Conservation (phyloP, 2,329 filamentous ascomycete genomes). For the Myriosclerotinia duriaeana region DNA sequence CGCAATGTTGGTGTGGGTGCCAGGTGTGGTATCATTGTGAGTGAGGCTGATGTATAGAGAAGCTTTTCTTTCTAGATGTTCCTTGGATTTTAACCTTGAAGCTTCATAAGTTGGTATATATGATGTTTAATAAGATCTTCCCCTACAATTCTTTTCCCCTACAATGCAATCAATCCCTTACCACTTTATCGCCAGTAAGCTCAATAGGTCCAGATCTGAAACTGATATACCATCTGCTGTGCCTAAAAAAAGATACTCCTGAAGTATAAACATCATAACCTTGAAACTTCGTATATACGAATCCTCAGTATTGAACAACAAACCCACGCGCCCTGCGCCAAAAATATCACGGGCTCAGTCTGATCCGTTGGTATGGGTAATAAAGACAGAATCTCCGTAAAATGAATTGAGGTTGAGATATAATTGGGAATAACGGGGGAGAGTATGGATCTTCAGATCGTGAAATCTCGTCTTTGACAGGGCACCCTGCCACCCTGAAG, state of each 20-base stretch:
- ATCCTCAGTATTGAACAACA: neutral
- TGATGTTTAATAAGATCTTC: neutral
- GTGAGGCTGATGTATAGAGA: conserved; percentile 6
- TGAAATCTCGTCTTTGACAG: conserved; percentile 12
- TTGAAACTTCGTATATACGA: conserved; percentile 1
- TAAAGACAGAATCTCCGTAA: conserved; percentile 19
- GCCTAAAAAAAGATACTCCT: conserved; percentile 6
- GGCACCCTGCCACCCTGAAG: conserved; percentile 4
- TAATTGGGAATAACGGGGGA: conserved; percentile 8
- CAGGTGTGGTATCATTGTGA: too few species aligned
- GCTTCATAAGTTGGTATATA: neutral
- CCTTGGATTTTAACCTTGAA: neutral
- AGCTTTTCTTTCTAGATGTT: conserved; percentile 2
- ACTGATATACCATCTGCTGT: neutral
- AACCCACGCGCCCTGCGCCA: neutral
- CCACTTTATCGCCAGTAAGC: too few species aligned
- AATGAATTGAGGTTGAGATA: conserved; percentile 18
- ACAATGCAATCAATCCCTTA: neutral
- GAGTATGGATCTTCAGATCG: conserved; percentile 18
- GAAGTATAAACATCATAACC: neutral
- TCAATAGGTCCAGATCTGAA: neutral
- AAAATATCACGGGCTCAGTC: conserved; percentile 4
- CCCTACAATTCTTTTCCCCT: neutral
- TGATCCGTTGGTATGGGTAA: conserved; percentile 5
- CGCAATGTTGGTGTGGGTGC: neutral